Evolutionary conservation across 2,329 filamentous ascomycete species (phyloP), one percentile per base, ranked within the genome.

Genomic region (Thielaviopsis musarum): DNA sequence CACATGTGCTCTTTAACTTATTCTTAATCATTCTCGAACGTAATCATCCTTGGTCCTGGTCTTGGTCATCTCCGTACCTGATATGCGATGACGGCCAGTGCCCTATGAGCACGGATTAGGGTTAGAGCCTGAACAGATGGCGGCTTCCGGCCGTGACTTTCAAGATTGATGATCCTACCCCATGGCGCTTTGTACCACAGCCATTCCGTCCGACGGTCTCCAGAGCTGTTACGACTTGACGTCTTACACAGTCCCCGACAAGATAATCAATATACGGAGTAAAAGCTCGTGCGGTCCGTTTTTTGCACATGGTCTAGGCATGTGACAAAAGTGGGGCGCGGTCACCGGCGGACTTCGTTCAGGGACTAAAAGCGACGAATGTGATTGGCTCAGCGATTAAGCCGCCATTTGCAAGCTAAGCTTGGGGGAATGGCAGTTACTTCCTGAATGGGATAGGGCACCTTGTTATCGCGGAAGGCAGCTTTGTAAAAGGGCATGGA

Each of bases 261-360:
- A 2, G 15, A 45, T 15, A 15, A n/a, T 45, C 38, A 45, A n/a
- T 45, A 45, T n/a, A 17, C 12, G 12, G 30, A 5, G 12, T 34
- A 34, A 5, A n/a, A 34, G 30, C 30, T 34, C 7, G 30, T 34
- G 10, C 4, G 2, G 17, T 45, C 38, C 5, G 2, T 45, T n/a
- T 45, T 17, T 45, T 17, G 15, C 38, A n/a, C 15, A 15, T 45
- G 28, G 2, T 54, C 21, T 9, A 26, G 45, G 17, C 17, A 56
- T 3, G 26, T 30, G 48, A 24, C 45, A 49, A 49, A 56, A 21
- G 22, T 17, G 55, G 15, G 5, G 12, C 28, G 41, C 28, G 55
- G 55, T 28, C 24, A 45, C 55, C 55, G 55, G 26, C 55, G 55
- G 55, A 56, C 38, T 51, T 56, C 55, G 41, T 34, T 54, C 5